Conservation (phyloP, 306 rosid species). For the Phaseolus lunatus region DNA sequence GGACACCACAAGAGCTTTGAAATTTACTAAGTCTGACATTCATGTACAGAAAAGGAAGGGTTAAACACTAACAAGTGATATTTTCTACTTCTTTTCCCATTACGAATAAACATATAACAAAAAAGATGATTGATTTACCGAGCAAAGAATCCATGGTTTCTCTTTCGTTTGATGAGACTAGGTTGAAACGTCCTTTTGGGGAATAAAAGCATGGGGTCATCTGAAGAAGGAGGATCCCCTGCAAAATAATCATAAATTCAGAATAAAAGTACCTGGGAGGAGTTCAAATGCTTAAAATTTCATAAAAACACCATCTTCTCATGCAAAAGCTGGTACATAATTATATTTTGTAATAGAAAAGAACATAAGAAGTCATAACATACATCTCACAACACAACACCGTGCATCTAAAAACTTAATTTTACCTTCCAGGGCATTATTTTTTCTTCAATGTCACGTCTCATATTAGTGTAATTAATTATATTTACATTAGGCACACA, state of each 20-base stretch:
- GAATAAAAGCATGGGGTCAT: constrained; percentile 80
- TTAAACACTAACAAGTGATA: neutral
- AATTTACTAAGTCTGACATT: neutral
- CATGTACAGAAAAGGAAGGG: constrained; percentile 17
- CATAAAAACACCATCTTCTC: constrained; percentile 15
- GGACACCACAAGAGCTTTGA: constrained; percentile 18
- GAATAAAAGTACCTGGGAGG: neutral
- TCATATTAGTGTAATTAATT: no score
- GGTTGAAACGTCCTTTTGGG: constrained; percentile 94
- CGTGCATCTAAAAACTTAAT: neutral
- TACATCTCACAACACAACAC: constrained; percentile 1
- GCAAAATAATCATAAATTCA: constrained; percentile 33
- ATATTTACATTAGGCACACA: no score
- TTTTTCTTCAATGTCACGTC: neutral
- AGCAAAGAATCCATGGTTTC: constrained; percentile 94
- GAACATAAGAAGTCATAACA: neutral
- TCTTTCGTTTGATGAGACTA: constrained; percentile 78
- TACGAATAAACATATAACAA: neutral
- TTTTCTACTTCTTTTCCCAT: constrained; percentile 20
- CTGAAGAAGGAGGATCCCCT: constrained; percentile 65
- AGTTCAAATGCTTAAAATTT: constrained; percentile 22
- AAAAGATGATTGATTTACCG: constrained; percentile 59
- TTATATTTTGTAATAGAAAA: constrained; percentile 2
- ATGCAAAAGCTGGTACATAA: neutral
- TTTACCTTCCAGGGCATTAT: neutral